A percentile compares a stretch with the other conserved stretches of the same genome.
These are phyloP conservation scores for Chiua sp. DNA, from an alignment of 1,284 basidiomycete species.

Conservation along the genomic window DNA sequence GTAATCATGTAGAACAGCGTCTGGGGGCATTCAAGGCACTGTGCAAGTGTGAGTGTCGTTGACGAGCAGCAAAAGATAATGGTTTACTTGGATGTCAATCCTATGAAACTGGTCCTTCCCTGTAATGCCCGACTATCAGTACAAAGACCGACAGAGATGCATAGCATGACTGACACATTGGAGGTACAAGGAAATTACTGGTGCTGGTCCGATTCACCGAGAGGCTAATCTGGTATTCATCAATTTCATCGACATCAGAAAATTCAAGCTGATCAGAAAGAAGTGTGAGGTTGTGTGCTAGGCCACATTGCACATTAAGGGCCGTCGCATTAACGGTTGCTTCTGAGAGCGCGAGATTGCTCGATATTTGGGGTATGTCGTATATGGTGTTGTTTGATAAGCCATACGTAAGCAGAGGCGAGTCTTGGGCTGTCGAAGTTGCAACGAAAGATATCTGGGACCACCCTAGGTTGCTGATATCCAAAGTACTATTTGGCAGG, in stretches of 20 bases:
- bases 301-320: slow-evolving; percentile 1
- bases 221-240: neutral
- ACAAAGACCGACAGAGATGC: neutral
- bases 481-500: slow-evolving; percentile 1
- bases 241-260: neutral
- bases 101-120: neutral
- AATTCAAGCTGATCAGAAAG: neutral
- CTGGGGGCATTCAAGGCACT: neutral
- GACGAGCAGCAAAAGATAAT: neutral
- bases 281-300: slow-evolving; percentile 10
- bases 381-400: slow-evolving; percentile 4
- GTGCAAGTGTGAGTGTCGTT: too few species aligned
- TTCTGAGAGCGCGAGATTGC: neutral
- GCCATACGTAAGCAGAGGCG: neutral
- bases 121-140: neutral
- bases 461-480: neutral
- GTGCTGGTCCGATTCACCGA: neutral
- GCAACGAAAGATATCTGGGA: neutral
- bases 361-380: neutral
- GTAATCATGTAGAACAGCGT: neutral
- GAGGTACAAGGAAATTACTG: neutral
- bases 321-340: slow-evolving; percentile 17
- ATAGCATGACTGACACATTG: neutral
- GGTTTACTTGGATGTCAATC: neutral
- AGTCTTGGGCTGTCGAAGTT: neutral